Evolutionary conservation across 2,329 filamentous ascomycete genomes (phyloP).

Genomic region (Diaporthe citrichinensis): DNA sequence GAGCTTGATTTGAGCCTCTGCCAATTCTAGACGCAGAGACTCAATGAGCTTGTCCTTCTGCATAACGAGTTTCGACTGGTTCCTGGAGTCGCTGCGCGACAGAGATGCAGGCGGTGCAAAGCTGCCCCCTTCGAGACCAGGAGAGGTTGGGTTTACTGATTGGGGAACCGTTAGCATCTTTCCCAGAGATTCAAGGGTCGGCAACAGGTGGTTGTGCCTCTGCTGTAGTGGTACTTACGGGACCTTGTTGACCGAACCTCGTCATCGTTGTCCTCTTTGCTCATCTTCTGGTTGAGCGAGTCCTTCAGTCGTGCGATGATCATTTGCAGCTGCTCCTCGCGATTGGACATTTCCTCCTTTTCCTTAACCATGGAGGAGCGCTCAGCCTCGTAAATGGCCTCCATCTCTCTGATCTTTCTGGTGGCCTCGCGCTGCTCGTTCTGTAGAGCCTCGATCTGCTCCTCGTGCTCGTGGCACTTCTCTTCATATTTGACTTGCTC

Average conservation of each 20-base stretch:
- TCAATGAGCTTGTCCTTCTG: conserved; percentile 99
- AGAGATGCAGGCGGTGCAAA: conserved; percentile 90
- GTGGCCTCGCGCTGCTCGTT: conserved; percentile 89
- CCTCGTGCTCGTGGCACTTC: conserved; percentile 86
- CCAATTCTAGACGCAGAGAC: conserved; percentile 89
- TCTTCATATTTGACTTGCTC: conserved; percentile 93
- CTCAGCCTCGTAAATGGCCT: conserved; percentile 93
- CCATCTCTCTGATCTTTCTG: conserved; percentile 89
- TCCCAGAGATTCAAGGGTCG: not conserved
- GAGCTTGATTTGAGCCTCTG: conserved; percentile 94
- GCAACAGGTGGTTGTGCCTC: not conserved
- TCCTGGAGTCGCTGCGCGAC: conserved; percentile 89
- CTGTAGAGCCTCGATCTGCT: conserved; percentile 83
- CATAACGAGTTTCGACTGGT: conserved; percentile 88
- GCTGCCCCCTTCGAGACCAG: conserved; percentile 79
- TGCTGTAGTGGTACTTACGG: conserved; percentile 58
- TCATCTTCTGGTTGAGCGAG: conserved; percentile 82
- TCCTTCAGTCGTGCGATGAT: conserved; percentile 95
- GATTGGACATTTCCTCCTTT: conserved; percentile 87
- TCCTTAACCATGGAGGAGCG: conserved; percentile 89
- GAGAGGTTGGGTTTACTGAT: conserved; percentile 68
- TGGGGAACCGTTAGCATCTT: conserved; percentile 25
- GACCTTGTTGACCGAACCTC: conserved; percentile 71
- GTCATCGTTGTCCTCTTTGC: conserved; percentile 70
- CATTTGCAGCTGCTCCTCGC: conserved; percentile 90